Evolutionary conservation across 208 protist genomes (phyloP).

Genomic region (Herpetomonas tarakana): DNA sequence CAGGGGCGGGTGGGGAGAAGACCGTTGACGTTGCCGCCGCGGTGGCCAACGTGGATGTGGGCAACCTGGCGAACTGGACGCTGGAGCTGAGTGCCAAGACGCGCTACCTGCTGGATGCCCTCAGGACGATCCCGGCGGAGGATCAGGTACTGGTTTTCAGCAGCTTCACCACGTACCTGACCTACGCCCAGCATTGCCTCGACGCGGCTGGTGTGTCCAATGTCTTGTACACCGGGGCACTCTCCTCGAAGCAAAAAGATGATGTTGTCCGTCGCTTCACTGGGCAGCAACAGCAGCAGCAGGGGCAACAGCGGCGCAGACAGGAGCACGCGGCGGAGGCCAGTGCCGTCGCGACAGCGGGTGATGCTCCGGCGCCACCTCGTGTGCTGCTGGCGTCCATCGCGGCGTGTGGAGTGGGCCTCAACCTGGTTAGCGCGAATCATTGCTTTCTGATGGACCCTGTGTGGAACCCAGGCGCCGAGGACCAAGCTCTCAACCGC

Average conservation of each 20-base stretch:
- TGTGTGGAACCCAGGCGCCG: conserved; percentile 90
- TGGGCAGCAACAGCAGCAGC: not conserved
- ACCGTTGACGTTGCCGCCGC: not conserved
- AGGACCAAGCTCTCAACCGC: conserved; percentile 90
- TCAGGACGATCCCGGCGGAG: conserved; percentile 25
- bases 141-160: conserved; percentile 95
- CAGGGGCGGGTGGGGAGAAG: not conserved
- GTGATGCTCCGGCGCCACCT: conserved; percentile 3
- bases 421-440: conserved; percentile 93
- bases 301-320: no score
- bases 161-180: conserved; percentile 92
- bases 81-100: conserved; percentile 67
- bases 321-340: not conserved
- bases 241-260: conserved; percentile 52
- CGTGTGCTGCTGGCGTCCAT: conserved; percentile 88
- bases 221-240: conserved; percentile 42
- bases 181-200: conserved; percentile 80
- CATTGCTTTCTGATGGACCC: conserved; percentile 92
- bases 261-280: conserved; percentile 48
- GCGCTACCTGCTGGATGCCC: conserved; percentile 32
- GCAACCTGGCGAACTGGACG: conserved; percentile 32
- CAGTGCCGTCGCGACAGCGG: not conserved
- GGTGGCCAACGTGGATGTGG: conserved; percentile 21
- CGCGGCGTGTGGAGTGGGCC: conserved; percentile 88
- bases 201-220: conserved; percentile 24